Percentiles rank a stretch among this genome's conserved stretches.
Conservation (phyloP, 805 yeast genomes). For the Metschnikowia bowlesiae region DNA sequence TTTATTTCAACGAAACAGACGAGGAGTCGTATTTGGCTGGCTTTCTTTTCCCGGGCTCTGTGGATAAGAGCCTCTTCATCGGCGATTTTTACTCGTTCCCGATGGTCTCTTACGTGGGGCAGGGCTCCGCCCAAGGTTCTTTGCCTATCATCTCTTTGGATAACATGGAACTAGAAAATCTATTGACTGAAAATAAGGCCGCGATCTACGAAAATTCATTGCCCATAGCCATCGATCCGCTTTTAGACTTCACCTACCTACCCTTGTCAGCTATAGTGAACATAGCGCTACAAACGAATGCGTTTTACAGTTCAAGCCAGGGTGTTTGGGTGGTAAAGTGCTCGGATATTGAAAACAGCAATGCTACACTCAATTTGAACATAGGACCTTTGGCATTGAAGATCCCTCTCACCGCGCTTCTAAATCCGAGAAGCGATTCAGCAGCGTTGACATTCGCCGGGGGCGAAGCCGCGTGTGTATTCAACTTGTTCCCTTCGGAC, state of each 20-base stretch:
- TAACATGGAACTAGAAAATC: conserved; percentile 24
- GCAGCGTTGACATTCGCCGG: conserved; percentile 42
- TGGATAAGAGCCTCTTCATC: conserved; percentile 42
- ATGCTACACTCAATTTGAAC: conserved; percentile 49
- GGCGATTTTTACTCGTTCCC: conserved; percentile 50
- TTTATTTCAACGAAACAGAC: conserved; percentile 22
- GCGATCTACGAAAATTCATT: conserved; percentile 32
- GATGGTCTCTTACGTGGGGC: conserved; percentile 38
- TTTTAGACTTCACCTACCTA: conserved; percentile 45
- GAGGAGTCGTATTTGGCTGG: conserved; percentile 19
- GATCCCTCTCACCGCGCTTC: conserved; percentile 47
- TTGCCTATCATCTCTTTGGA: conserved; percentile 28
- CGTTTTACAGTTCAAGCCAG: conserved; percentile 47
- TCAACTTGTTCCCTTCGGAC: conserved; percentile 48
- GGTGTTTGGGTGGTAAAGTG: conserved; percentile 64
- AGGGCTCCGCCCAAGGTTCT: conserved; percentile 13
- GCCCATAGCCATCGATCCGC: conserved; percentile 59
- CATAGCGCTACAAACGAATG: conserved; percentile 66
- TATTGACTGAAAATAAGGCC: conserved; percentile 30
- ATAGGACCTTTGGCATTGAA: conserved; percentile 50
- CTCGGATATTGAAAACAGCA: conserved; percentile 37
- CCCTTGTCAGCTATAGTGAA: conserved; percentile 56
- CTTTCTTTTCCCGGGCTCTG: conserved; percentile 53
- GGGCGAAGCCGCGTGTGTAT: conserved; percentile 55
- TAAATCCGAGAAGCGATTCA: conserved; percentile 33